A percentile compares a stretch with the other conserved stretches of the same genome.
phyloP scores from a whole-genome alignment of 2,329 filamentous ascomycete species.

The Clonostachys rhizophaga region DNA sequence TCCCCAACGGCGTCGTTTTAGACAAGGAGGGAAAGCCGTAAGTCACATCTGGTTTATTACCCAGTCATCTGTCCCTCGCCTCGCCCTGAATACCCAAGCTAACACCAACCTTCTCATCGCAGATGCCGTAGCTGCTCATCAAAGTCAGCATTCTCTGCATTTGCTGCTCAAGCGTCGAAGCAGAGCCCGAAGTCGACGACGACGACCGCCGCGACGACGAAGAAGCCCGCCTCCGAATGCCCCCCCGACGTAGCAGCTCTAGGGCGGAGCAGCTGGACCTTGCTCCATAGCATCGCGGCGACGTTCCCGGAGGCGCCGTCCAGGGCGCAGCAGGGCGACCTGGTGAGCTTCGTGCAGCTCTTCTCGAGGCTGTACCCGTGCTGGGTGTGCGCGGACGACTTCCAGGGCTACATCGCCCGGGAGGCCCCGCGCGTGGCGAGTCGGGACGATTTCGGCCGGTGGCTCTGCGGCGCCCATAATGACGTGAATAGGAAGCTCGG shows the following conservation, averaged over 20 bases:
- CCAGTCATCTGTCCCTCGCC: no score
- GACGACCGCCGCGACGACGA: conserved; percentile 18
- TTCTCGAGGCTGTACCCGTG: conserved; percentile 92
- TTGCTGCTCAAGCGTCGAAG: conserved; percentile 17
- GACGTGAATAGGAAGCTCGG: conserved; percentile 86
- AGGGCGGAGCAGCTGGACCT: conserved; percentile 86
- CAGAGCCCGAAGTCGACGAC: conserved; percentile 18
- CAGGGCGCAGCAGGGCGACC: conserved; percentile 66
- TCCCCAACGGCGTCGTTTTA: conserved; percentile 69
- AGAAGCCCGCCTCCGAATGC: conserved; percentile 54
- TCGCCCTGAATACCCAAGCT: no score
- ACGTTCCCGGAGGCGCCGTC: conserved; percentile 73
- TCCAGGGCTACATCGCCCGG: conserved; percentile 72
- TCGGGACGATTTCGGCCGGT: conserved; percentile 69
- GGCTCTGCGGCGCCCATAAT: conserved; percentile 85
- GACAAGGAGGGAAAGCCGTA: conserved; percentile 84
- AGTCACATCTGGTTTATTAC: conserved; percentile 22
- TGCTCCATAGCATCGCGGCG: conserved; percentile 88
- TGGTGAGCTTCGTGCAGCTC: conserved; percentile 70
- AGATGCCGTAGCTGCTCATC: conserved; percentile 27
- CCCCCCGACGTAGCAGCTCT: conserved; percentile 86
- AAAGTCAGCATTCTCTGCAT: conserved; percentile 17
- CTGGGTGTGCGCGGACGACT: conserved; percentile 92
- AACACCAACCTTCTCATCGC: background rate
- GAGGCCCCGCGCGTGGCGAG: conserved; percentile 59